phyloP scores from a whole-genome alignment of 208 protist species.

The Trichomonas tenax region DNA sequence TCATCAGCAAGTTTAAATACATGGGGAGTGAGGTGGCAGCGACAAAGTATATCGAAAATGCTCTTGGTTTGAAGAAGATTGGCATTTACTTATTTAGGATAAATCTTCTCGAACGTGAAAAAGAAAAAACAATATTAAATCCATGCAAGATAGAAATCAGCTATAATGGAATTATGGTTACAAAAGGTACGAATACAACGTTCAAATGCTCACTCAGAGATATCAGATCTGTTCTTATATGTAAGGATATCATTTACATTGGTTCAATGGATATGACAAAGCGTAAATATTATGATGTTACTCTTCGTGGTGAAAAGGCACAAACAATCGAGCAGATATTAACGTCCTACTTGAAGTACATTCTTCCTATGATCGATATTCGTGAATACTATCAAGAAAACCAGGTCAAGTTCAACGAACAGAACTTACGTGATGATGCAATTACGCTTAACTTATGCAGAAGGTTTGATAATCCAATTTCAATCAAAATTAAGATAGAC shows the following conservation, averaged over 20 bases:
- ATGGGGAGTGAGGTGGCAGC: not conserved
- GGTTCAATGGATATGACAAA: not conserved
- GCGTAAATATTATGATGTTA: not conserved
- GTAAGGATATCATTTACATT: not conserved
- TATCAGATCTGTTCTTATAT: not conserved
- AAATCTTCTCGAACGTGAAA: not conserved
- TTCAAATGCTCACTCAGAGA: not conserved
- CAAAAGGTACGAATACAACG: not conserved
- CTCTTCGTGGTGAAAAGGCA: not conserved
- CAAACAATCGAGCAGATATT: not conserved
- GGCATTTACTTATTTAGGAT: not conserved
- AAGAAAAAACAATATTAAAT: not conserved
- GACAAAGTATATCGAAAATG: not conserved
- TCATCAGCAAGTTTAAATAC: not conserved
- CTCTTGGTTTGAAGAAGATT: not conserved
- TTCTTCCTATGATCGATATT: not conserved
- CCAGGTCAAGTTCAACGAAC: not conserved
- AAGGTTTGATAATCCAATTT: not conserved
- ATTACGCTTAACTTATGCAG: not conserved
- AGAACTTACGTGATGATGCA: not conserved
- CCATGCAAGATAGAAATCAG: not conserved
- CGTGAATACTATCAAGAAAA: not conserved
- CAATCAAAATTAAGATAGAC: not conserved
- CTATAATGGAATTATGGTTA: not conserved
- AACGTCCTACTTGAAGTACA: not conserved